Evolutionary conservation across 805 yeast species (phyloP).

Genomic region (Starmerella floricola): DNA sequence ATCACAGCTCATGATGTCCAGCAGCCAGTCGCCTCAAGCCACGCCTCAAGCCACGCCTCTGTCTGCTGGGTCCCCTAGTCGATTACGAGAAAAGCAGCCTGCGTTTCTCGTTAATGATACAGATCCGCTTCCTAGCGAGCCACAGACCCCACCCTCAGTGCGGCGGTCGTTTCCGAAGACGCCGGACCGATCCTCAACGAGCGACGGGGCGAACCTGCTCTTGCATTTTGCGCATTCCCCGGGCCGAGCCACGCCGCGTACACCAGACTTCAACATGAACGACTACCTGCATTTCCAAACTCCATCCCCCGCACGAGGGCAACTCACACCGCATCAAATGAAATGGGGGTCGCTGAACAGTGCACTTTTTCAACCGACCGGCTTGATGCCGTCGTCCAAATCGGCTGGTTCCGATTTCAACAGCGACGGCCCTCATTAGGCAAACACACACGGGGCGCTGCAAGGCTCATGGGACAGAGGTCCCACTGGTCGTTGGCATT

Average conservation of each 20-base stretch:
- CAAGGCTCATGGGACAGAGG: no score
- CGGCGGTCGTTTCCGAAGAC: constrained; percentile 23
- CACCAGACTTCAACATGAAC: constrained; percentile 54
- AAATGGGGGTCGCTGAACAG: constrained; percentile 15
- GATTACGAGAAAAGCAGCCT: background rate
- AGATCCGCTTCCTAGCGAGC: constrained; percentile 13
- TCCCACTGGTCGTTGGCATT: background rate
- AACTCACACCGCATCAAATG: constrained; percentile 10
- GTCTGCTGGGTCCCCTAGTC: background rate
- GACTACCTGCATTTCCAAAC: constrained; percentile 72
- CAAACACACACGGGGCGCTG: background rate
- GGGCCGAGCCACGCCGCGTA: constrained; percentile 29
- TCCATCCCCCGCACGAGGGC: constrained; percentile 37
- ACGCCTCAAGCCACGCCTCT: no score
- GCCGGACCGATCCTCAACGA: constrained; percentile 22
- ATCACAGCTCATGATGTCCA: background rate
- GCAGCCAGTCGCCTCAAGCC: background rate
- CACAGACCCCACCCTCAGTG: constrained; percentile 18
- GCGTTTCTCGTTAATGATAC: constrained; percentile 2
- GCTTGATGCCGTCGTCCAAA: background rate
- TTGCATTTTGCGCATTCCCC: constrained; percentile 80
- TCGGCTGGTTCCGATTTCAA: background rate
- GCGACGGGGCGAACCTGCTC: constrained; percentile 70
- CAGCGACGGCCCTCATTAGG: background rate
- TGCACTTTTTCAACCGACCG: constrained; percentile 9